Evolutionary conservation across 257 asterid species (phyloP), one percentile per base, ranked within the genome.

Genomic region (Schizonepeta tenuifolia): DNA sequence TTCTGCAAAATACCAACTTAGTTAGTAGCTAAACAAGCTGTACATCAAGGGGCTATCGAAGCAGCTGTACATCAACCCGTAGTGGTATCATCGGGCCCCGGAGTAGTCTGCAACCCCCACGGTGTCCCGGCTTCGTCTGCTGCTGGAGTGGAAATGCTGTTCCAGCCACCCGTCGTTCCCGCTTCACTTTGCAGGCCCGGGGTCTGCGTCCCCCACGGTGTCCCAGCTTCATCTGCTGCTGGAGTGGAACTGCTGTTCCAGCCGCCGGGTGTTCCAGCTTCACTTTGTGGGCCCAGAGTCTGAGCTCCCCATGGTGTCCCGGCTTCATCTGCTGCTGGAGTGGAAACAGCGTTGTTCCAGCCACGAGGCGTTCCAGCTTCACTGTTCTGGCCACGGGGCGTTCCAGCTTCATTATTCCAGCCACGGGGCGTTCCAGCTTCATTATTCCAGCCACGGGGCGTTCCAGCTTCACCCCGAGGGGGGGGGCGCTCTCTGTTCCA

Each of bases 401-500:
- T 75, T n/a, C 76, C 78, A 7, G 80, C 59, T 3, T 81, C 80
- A 15, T 40, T 50, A 43, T 36, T 41, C 78, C 82, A 78, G 2
- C 57, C 57, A 51, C 57, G 26, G 13, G 57, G 57, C 12, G 28
- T 51, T 20, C 24, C 70, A n/a, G 7, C 3, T 2, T 51, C 75
- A 60, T 40, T 75, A 18, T 75, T 79, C 80, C 83, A 79, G 40
- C 54, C 54, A n/a, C 74, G 21, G 6, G 83, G 75, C 14, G 49
- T 78, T 24, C 81, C 85, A 49, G 79, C 77, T 35, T 78, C 86
- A 58, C 73, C 68, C 2, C 82, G 77, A 50, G 64, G 58, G 13
- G 85, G 76, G 9, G 82, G 70, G 4, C 73, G 77, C 21, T 79
- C 89, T 65, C 77, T 80, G 73, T 73, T 82, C 91, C 87, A 82